Conservation (phyloP, 768 basidiomycete species). For the Calvatia gigantea region DNA sequence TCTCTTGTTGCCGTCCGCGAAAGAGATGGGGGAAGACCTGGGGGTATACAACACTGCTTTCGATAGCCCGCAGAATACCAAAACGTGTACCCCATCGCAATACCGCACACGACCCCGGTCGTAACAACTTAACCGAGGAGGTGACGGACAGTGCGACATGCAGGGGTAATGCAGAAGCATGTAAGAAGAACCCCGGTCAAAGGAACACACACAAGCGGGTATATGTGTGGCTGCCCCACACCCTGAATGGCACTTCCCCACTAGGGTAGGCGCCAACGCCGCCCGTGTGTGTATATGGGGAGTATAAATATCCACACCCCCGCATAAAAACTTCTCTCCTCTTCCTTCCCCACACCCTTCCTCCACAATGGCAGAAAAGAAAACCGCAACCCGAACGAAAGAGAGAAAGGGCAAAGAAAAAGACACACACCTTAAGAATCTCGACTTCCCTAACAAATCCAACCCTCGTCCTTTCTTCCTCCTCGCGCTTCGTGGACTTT, state of each 20-base stretch:
- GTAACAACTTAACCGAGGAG: not conserved
- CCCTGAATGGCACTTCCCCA: not conserved
- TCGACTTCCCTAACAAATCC: conserved; percentile 82
- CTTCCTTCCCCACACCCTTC: not conserved
- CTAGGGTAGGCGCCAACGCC: not conserved
- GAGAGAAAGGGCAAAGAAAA: conserved; percentile 11
- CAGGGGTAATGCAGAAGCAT: not conserved
- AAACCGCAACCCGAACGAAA: not conserved
- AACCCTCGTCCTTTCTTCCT: conserved; percentile 70
- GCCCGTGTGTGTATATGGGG: not conserved
- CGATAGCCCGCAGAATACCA: no score
- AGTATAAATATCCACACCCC: not conserved
- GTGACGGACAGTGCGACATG: not conserved
- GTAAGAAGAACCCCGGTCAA: not conserved
- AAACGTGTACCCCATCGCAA: not conserved
- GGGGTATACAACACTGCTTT: no score
- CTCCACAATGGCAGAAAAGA: not conserved
- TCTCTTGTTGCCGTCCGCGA: no score
- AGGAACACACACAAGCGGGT: not conserved
- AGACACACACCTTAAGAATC: conserved; percentile 62
- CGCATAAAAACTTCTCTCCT: not conserved
- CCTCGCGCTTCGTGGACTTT: conserved; percentile 27
- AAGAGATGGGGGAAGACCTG: no score
- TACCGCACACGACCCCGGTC: not conserved
- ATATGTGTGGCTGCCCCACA: not conserved